Conservation (phyloP, 805 yeast species). For the Pichia heedii region DNA sequence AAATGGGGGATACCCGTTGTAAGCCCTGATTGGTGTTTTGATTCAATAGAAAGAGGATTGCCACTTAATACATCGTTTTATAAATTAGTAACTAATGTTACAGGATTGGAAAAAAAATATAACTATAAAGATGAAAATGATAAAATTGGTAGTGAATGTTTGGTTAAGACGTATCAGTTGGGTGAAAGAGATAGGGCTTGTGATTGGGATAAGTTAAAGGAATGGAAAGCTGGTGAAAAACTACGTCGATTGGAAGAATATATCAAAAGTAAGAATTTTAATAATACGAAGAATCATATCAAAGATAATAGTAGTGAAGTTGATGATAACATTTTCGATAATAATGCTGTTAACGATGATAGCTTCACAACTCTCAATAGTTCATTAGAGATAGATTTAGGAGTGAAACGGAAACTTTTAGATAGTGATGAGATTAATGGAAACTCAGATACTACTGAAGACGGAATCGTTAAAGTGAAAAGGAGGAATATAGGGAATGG, state of each 20-base stretch:
- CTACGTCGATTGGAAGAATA: constrained; percentile 5
- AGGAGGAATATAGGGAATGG: neutral
- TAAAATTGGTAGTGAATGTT: constrained; percentile 2
- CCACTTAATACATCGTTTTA: constrained; percentile 33
- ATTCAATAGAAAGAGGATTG: constrained; percentile 37
- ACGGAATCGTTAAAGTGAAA: constrained; percentile 18
- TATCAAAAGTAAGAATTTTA: constrained; percentile 1
- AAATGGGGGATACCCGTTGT: constrained; percentile 48
- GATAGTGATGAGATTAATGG: constrained; percentile 7
- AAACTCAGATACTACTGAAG: constrained; percentile 6
- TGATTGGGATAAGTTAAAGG: constrained; percentile 10
- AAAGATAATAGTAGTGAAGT: neutral
- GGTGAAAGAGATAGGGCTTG: constrained; percentile 13
- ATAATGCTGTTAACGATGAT: neutral
- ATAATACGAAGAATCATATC: neutral
- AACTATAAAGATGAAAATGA: constrained; percentile 13
- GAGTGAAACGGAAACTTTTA: neutral
- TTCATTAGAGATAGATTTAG: neutral
- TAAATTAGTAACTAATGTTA: constrained; percentile 24
- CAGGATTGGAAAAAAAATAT: constrained; percentile 30
- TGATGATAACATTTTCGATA: neutral
- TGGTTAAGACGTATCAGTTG: constrained; percentile 9
- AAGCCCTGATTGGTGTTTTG: constrained; percentile 45
- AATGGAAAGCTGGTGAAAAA: constrained; percentile 10
- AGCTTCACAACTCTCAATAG: neutral